These are phyloP conservation scores for Stylosanthes scabra DNA, from an alignment of 331 rosid species.

Conservation along the genomic window DNA sequence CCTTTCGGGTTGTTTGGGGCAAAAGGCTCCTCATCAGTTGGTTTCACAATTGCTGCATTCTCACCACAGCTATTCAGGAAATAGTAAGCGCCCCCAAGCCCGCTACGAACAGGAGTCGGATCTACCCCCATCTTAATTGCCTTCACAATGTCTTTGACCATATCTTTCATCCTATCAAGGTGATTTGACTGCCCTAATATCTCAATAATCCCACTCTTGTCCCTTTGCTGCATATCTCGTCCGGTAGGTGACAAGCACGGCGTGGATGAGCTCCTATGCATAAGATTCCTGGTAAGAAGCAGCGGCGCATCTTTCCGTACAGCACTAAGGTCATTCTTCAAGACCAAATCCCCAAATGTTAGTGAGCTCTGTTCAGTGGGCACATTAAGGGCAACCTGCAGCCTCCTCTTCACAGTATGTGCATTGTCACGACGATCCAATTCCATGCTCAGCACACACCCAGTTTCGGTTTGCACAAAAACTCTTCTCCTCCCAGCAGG, in stretches of 20 bases:
- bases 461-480: slow-evolving; percentile 89
- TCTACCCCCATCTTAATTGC: slow-evolving; percentile 88
- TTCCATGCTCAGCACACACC: slow-evolving; percentile 94
- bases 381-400: slow-evolving; percentile 91
- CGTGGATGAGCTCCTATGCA: slow-evolving; percentile 97
- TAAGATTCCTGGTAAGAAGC: slow-evolving; percentile 76
- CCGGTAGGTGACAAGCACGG: slow-evolving; percentile 96
- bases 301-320: slow-evolving; percentile 87
- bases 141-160: slow-evolving; percentile 74
- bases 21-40: slow-evolving; percentile 98
- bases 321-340: slow-evolving; percentile 88
- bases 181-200: slow-evolving; percentile 69
- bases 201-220: slow-evolving; percentile 90
- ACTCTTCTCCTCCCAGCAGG: slow-evolving; percentile 81
- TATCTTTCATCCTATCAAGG: slow-evolving; percentile 51
- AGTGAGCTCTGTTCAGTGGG: slow-evolving; percentile 88
- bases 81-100: slow-evolving; percentile 98
- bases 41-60: slow-evolving; percentile 93
- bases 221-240: slow-evolving; percentile 80
- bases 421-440: slow-evolving; percentile 88
- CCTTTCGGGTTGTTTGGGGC: slow-evolving; percentile 99
- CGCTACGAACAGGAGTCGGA: slow-evolving; percentile 81
- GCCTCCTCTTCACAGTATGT: slow-evolving; percentile 94
- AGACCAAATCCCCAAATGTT: slow-evolving; percentile 85
- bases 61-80: slow-evolving; percentile 77